A percentile compares a stretch with the other conserved stretches of the same genome.
Conservation (phyloP, 768 basidiomycete species). For the Russula earlei region DNA sequence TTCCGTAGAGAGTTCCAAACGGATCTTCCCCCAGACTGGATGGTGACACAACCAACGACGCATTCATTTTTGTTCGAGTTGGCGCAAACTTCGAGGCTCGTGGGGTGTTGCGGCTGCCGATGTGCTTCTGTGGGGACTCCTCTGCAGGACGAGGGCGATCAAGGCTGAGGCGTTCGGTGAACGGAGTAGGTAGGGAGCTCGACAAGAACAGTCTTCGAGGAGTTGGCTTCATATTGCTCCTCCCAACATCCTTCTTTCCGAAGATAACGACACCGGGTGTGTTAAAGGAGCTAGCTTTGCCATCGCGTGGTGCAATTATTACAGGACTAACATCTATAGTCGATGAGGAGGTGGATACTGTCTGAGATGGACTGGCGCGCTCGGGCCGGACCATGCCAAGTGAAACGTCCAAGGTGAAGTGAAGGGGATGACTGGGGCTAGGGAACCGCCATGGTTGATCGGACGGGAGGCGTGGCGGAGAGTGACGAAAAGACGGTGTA, state of each 20-base stretch:
- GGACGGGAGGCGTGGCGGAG: constrained; percentile 61
- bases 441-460: constrained; percentile 79
- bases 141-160: constrained; percentile 27
- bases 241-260: constrained; percentile 19
- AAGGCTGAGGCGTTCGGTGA: constrained; percentile 25
- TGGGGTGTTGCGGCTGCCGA: constrained; percentile 8
- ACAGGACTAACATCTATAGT: constrained; percentile 30
- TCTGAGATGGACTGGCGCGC: constrained; percentile 33
- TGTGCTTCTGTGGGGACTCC: constrained; percentile 37
- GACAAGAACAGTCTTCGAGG: constrained; percentile 33
- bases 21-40: constrained; percentile 14
- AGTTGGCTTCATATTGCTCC: constrained; percentile 23
- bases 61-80: constrained; percentile 11
- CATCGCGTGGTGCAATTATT: constrained; percentile 25
- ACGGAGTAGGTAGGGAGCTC: constrained; percentile 28
- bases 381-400: constrained; percentile 54
- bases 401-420: constrained; percentile 55
- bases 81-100: constrained; percentile 15
- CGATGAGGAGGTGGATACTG: constrained; percentile 21
- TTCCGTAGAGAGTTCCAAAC: constrained; percentile 13
- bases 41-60: neutral
- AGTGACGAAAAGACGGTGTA: constrained; percentile 72
- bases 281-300: constrained; percentile 34
- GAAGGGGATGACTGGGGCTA: constrained; percentile 69
- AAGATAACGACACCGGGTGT: constrained; percentile 21